Evolutionary conservation across 352 stramenopile genomes (phyloP), one percentile per base, ranked within the genome.

Genomic region (Bremia lactucae): DNA sequence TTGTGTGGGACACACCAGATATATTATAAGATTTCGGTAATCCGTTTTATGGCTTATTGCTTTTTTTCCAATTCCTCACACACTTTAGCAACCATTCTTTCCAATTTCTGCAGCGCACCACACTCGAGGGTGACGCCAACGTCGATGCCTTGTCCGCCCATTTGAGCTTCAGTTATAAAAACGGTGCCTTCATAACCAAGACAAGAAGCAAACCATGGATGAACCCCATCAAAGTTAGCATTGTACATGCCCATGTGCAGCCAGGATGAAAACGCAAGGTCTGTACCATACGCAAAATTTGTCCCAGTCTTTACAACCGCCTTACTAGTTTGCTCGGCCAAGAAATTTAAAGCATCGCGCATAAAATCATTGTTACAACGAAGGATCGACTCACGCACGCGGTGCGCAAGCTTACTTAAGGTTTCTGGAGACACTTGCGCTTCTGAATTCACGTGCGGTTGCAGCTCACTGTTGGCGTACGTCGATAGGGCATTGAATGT

Each of bases 201-300:
- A 68, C 23, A 41, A 16, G 60, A 64, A 4, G 52, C 62, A 36
- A 65, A 79, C 58, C 61, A 67, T 5, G 68, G 52, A 20, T 46
- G 52, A 0, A 44, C 48, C 0, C 59, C 52, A 16, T 57, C 61
- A 52, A 81, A 81, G 20, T 70, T 59, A 0, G 72, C 63, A 22
- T 75, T 65, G 43, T 83, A 81, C 68, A 79, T 79, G 10, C 65
- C 71, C 59, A 75, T 65, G 33, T 77, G 59, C 8, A 51, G 35
- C 60, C 61, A 74, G 7, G 68, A 83, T 26, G 71, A 75, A 59
- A 81, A 78, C 56, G 77, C 72, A 40, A 81, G 41, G 26, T 83
- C 68, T 1, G 50, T 40, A 0, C 71, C 68, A 19, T 77, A 65
- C 40, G 70, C 55, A 37, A 77, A 81, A 23, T 75, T 55, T 5